Evolutionary conservation across 2,329 filamentous ascomycete genomes (phyloP).

Genomic region (Gyromitra esculenta): DNA sequence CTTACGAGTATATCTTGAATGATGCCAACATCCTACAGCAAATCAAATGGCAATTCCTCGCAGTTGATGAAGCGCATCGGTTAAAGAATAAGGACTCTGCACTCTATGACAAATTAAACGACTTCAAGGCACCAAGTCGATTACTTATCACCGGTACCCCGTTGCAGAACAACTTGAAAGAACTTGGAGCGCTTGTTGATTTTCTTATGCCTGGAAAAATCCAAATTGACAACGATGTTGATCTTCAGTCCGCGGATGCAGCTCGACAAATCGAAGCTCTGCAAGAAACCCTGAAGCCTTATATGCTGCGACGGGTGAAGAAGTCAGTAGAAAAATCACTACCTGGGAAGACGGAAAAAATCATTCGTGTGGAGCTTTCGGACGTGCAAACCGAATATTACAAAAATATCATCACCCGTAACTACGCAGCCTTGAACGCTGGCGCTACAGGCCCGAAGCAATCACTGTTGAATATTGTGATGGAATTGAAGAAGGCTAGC

Average conservation of each 20-base stretch:
- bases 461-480: slow-evolving; percentile 97
- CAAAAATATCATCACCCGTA: slow-evolving; percentile 97
- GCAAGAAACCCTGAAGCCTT: slow-evolving; percentile 87
- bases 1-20: slow-evolving; percentile 92
- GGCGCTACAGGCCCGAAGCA: slow-evolving; percentile 77
- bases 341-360: slow-evolving; percentile 97
- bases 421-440: slow-evolving; percentile 92
- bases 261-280: slow-evolving; percentile 87
- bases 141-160: slow-evolving; percentile 96
- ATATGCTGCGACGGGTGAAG: slow-evolving; percentile 94
- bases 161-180: slow-evolving; percentile 94
- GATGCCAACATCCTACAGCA: slow-evolving; percentile 85
- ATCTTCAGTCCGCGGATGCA: slow-evolving; percentile 80
- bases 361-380: slow-evolving; percentile 95
- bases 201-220: slow-evolving; percentile 97
- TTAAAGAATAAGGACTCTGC: slow-evolving; percentile 97
- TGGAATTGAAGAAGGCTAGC: slow-evolving; percentile 99
- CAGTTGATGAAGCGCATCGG: slow-evolving; percentile 95
- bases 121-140: slow-evolving; percentile 87
- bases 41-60: slow-evolving; percentile 97
- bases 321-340: slow-evolving; percentile 97
- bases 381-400: slow-evolving; percentile 98
- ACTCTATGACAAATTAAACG: slow-evolving; percentile 83
- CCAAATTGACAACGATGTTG: slow-evolving; percentile 88
- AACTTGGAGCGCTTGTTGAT: slow-evolving; percentile 90